Base-by-base conservation (phyloP, 257 asterid species). In the Przewalskia tangutica region DNA sequence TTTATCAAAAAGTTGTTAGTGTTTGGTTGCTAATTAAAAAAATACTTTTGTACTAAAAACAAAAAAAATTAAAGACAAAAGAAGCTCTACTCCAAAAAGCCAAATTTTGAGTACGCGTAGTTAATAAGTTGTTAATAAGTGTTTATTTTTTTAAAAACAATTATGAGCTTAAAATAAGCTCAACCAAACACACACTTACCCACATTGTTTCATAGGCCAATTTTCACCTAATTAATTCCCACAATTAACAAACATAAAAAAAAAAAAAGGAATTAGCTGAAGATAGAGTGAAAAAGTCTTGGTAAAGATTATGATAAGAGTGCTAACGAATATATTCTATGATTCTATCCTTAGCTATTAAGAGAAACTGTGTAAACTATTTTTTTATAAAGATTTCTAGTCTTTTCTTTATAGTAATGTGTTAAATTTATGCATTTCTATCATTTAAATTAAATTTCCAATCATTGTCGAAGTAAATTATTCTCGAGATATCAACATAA, bases 241-340 rank as follows among this genome's bases (percentile, higher is more conserved):
- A 71, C n/a, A 78, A 17, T 36, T 58, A 40, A 78, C n/a, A 27
- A 77, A 34, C 16, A 18, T 46, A 58, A 38, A 48, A 20, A 71
- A 18, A 2, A 7, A 1, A n/a, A 23, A n/a, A 58, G 36, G 77
- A 18, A 70, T 42, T 9, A 40, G 56, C 55, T 44, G 34, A 13
- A 50, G 3, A 70, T 7, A 59, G 1, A 59, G 18, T 40, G 73
- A 40, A 59, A 62, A 79, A 23, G 44, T 48, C 2, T 73, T 48
- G 59, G 79, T 20, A 38, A 77, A 59, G 82, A 40, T 78, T 17
- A 79, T 40, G 82, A 79, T 32, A 79, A 63, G 82, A 59, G 73
- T 23, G 58, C 82, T 79, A 79, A 23, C 40, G 82, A 48, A 79
- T 79, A 79, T 59, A 79, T 79, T 79, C 73, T 59, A 42, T 63